Base-by-base conservation (phyloP, 2,329 filamentous ascomycete species). In the Emergomyces pasteurianus region DNA sequence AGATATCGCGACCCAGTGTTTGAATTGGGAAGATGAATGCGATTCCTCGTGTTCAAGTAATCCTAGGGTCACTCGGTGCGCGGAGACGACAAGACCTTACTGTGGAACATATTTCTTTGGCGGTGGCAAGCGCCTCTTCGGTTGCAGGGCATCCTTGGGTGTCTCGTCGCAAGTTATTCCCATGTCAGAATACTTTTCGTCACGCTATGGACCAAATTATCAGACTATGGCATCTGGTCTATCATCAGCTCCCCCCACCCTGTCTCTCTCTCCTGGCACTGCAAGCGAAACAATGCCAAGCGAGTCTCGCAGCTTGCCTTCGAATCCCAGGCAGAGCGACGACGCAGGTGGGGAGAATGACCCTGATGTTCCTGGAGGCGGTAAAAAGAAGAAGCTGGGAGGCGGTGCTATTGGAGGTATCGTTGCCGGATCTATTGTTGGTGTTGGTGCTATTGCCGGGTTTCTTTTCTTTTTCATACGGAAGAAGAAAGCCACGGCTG, bases 321-420 rank as follows among this genome's bases (percentile, higher is more conserved):
- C 43, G 14, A 47, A 46, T 14, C 50, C 59, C 12, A 18, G 8
- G 2, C n/a, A 47, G 2, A 40, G 21, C 7, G 54, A 53, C 55
- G 43, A 53, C 2, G 2, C n/a, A 2, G 55, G 38, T 10, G 60
- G 40, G 21, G 36, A 47, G 10, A 18, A 53, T 36, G 46, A 49
- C 10, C 21, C 34, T 10, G 26, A 52, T 14, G 38, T 23, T 16
- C 2, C 14, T 42, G 2, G 16, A 43, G 38, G 21, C 1, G 18
- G n/a, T 12, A 31, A 12, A n/a, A 57, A 57, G 26, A 57, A 46
- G 6, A 38, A 28, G 23, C 16, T 43, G 23, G 38, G 38, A 6
- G 61, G 62, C n/a, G 64, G 64, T 38, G 62, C 60, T n/a, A 65
- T 66, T 31, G 64, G 57, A 16, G 64, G 64, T 52, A 63, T 66